A percentile compares a stretch with the other conserved stretches of the same genome.
Evolutionary conservation across 108 stramenopile genomes (phyloP).

Genomic region (Skeletonema tropicum): DNA sequence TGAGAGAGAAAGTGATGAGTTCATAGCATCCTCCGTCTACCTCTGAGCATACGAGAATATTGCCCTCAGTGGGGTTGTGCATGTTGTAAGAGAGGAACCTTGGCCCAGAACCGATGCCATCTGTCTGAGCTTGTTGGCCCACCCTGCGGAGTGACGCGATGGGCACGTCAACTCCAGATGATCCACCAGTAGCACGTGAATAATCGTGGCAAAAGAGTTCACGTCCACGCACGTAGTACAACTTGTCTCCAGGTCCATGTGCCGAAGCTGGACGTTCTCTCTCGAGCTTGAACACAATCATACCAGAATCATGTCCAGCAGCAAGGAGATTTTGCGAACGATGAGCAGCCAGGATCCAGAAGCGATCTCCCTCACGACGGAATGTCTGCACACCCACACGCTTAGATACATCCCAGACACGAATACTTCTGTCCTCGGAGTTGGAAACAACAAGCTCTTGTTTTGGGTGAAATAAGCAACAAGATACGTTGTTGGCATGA

Average conservation of each 20-base stretch:
- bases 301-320: slow-evolving; percentile 98
- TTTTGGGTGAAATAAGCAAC: slow-evolving; percentile 98
- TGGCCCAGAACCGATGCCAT: slow-evolving; percentile 91
- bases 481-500: slow-evolving; percentile 99
- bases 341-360: slow-evolving; percentile 97
- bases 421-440: slow-evolving; percentile 97
- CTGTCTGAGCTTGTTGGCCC: slow-evolving; percentile 90
- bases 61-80: slow-evolving; percentile 93
- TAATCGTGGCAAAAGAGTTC: slow-evolving; percentile 96
- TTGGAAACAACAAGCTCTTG: slow-evolving; percentile 97
- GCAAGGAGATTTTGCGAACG: slow-evolving; percentile 95
- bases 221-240: slow-evolving; percentile 96
- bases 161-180: slow-evolving; percentile 88
- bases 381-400: slow-evolving; percentile 98
- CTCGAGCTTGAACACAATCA: slow-evolving; percentile 99
- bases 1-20: slow-evolving; percentile 88
- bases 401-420: slow-evolving; percentile 98
- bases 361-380: slow-evolving; percentile 97
- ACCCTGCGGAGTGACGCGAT: slow-evolving; percentile 91
- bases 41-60: slow-evolving; percentile 89
- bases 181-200: slow-evolving; percentile 55
- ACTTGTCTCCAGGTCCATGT: slow-evolving; percentile 68
- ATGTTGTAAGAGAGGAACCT: slow-evolving; percentile 93
- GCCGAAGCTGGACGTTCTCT: slow-evolving; percentile 95
- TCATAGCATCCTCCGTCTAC: slow-evolving; percentile 97